Conservation (phyloP, 768 basidiomycete species). For the Lentinula sp. region DNA sequence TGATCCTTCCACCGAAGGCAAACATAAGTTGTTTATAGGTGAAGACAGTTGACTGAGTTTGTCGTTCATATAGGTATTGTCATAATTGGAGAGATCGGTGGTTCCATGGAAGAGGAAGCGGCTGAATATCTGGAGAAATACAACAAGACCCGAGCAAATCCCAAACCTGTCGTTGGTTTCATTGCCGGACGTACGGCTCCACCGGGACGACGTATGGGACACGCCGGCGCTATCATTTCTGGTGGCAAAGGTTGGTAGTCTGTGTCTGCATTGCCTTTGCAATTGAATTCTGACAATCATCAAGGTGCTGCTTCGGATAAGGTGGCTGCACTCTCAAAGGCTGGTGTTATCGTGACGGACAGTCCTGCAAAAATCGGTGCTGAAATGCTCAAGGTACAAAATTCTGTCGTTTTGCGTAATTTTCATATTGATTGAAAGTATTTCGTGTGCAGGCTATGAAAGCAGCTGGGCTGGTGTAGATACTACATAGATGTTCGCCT, state of each 20-base stretch:
- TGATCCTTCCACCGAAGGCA: constrained; percentile 90
- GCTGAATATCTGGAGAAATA: constrained; percentile 91
- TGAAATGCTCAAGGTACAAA: constrained; percentile 79
- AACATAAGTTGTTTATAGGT: constrained; percentile 7
- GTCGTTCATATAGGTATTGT: constrained; percentile 65
- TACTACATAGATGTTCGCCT: neutral
- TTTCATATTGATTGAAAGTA: constrained; percentile 1
- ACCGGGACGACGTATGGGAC: constrained; percentile 96
- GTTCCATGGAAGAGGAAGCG: constrained; percentile 98
- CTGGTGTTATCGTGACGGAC: constrained; percentile 90
- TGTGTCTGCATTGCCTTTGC: neutral
- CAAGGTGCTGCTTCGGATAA: constrained; percentile 89
- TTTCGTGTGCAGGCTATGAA: constrained; percentile 59
- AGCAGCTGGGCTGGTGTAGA: constrained; percentile 64
- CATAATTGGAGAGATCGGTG: constrained; percentile 97
- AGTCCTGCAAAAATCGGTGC: constrained; percentile 93
- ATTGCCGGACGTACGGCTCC: constrained; percentile 98
- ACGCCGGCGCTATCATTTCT: constrained; percentile 96
- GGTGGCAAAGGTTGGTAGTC: constrained; percentile 81
- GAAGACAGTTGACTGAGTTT: neutral
- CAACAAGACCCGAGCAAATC: constrained; percentile 81
- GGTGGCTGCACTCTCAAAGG: constrained; percentile 82
- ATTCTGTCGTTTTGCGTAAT: neutral
- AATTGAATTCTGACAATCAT: constrained; percentile 1
- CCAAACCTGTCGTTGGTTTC: constrained; percentile 97